A percentile compares a stretch with the other conserved stretches of the same genome.
Conservation (phyloP, 2,329 filamentous ascomycete species). For the Alternaria alternata region DNA sequence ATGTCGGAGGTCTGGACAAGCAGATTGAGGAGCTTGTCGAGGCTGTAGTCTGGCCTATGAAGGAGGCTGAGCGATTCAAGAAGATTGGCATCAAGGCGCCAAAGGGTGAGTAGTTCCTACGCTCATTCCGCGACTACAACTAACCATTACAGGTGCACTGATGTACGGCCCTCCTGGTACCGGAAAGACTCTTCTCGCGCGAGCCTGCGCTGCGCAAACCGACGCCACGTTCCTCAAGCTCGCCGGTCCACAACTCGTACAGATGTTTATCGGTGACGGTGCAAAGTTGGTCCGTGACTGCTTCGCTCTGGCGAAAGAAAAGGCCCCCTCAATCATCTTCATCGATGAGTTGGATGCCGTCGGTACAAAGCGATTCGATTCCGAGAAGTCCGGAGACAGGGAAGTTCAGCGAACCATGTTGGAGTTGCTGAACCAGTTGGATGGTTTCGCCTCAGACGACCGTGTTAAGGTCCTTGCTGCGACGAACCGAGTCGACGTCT, state of each 20-base stretch:
- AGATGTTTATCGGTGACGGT: constrained; percentile 99
- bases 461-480: constrained; percentile 95
- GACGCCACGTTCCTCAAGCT: constrained; percentile 99
- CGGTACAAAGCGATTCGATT: constrained; percentile 99
- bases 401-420: constrained; percentile 99
- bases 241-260: constrained; percentile 94
- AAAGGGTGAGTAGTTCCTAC: constrained; percentile 72
- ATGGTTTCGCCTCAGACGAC: constrained; percentile 96
- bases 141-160: constrained; percentile 70
- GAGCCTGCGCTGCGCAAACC: constrained; percentile 96
- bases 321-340: constrained; percentile 98
- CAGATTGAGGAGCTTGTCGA: constrained; percentile 99
- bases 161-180: constrained; percentile 97
- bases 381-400: constrained; percentile 95
- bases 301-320: constrained; percentile 97
- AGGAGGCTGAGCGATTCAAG: constrained; percentile 98
- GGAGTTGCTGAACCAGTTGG: constrained; percentile 96
- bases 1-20: constrained; percentile 97
- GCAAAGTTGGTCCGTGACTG: constrained; percentile 97
- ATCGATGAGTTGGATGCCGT: constrained; percentile 98
- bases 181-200: constrained; percentile 88
- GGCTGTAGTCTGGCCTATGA: constrained; percentile 99
- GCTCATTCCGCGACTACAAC: background rate
- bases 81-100: constrained; percentile 99
- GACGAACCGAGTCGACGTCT: constrained; percentile 92